A percentile compares a stretch with the other conserved stretches of the same genome.
Evolutionary conservation across 1,284 basidiomycete species (phyloP).

Genomic region (Naganishia albida): DNA sequence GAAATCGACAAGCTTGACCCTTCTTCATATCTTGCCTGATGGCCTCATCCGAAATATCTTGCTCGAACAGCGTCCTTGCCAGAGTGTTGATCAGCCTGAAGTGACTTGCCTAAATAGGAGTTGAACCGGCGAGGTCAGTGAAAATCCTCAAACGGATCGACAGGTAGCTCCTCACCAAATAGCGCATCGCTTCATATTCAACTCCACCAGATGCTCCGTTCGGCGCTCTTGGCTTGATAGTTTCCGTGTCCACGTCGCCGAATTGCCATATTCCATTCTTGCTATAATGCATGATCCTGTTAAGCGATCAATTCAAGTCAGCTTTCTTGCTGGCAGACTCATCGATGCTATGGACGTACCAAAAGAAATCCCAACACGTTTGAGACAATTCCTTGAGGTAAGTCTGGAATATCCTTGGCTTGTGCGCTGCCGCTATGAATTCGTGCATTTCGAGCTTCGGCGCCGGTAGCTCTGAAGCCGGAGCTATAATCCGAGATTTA

Average conservation of each 20-base stretch:
- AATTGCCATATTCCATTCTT: slow-evolving; percentile 88
- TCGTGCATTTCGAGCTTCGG: slow-evolving; percentile 60
- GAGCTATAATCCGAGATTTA: slow-evolving; percentile 26
- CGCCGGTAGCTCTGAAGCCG: slow-evolving; percentile 36
- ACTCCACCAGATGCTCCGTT: slow-evolving; percentile 98
- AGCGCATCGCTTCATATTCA: slow-evolving; percentile 94
- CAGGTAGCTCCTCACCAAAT: slow-evolving; percentile 67
- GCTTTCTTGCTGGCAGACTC: background rate
- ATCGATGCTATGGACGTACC: slow-evolving; percentile 49
- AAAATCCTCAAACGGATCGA: background rate
- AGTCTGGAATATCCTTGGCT: slow-evolving; percentile 81
- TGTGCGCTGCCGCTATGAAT: slow-evolving; percentile 82
- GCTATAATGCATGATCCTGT: slow-evolving; percentile 89
- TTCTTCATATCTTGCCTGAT: slow-evolving; percentile 32
- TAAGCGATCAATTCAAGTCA: slow-evolving; percentile 4
- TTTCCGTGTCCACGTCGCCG: slow-evolving; percentile 73
- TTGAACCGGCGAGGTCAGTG: background rate
- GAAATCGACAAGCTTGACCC: slow-evolving; percentile 68
- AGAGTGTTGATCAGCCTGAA: slow-evolving; percentile 79
- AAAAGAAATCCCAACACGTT: slow-evolving; percentile 93
- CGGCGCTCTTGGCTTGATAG: slow-evolving; percentile 87
- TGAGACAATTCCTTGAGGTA: slow-evolving; percentile 87
- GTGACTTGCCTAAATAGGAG: slow-evolving; percentile 69
- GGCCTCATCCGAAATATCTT: slow-evolving; percentile 64
- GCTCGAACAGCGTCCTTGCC: slow-evolving; percentile 63